phyloP scores from a whole-genome alignment of 805 yeast genomes.

The Torulaspora maleeae region DNA sequence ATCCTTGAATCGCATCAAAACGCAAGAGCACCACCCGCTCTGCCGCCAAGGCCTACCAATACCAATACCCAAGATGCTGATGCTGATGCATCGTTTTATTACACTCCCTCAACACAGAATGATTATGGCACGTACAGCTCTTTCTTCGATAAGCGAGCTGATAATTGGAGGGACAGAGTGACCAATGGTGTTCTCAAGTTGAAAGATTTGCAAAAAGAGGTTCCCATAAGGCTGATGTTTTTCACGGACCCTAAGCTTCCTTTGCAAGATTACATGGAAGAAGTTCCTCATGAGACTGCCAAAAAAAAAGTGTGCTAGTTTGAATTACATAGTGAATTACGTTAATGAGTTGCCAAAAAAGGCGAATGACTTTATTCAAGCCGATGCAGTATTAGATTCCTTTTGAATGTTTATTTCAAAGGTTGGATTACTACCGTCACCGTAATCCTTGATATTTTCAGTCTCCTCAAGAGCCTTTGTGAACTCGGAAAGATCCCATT shows the following conservation, averaged over 20 bases:
- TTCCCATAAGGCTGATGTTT: slow-evolving; percentile 26
- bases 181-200: slow-evolving; percentile 35
- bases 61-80: slow-evolving; percentile 5
- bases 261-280: slow-evolving; percentile 22
- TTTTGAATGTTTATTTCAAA: slow-evolving; percentile 29
- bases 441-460: slow-evolving; percentile 55
- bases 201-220: slow-evolving; percentile 16
- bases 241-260: slow-evolving; percentile 30
- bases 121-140: slow-evolving; percentile 27
- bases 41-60: slow-evolving; percentile 16
- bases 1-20: slow-evolving; percentile 9
- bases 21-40: slow-evolving; percentile 16
- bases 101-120: slow-evolving; percentile 29
- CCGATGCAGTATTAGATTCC: slow-evolving; percentile 17
- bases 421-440: slow-evolving; percentile 53
- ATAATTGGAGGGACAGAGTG: slow-evolving; percentile 54
- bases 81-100: slow-evolving; percentile 10
- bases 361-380: slow-evolving; percentile 11
- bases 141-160: slow-evolving; percentile 46
- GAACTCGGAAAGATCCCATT: slow-evolving; percentile 43
- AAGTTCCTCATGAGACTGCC: slow-evolving; percentile 2
- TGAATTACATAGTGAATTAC: slow-evolving; percentile 4
- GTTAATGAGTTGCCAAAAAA: slow-evolving; percentile 1
- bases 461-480: slow-evolving; percentile 37
- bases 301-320: neutral